Base-by-base conservation (phyloP, 2,329 filamentous ascomycete genomes). In the Aspergillus pseudotamarii region DNA sequence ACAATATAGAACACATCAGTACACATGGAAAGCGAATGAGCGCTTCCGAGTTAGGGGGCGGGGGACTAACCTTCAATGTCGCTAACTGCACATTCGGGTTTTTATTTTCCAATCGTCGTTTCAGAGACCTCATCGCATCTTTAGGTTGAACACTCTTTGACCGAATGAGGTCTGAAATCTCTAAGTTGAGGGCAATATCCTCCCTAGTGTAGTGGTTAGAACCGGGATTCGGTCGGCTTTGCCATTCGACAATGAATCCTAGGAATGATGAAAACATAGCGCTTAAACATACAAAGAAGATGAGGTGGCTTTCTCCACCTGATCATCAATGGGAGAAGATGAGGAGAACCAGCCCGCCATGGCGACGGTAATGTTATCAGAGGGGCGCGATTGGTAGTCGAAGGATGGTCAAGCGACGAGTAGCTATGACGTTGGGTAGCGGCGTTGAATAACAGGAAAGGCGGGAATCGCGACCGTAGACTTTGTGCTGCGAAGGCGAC, bases 291-390 rank as follows among this genome's bases (percentile, higher is more conserved):
- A 97, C 91, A 99, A 85, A 80, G 94, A 98, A 76, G 93, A 97
- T 69, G 91, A 90, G 19, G 95, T 99, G 58, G 95, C 95, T 79
- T 91, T 92, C 78, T 97, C 94, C 74, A 99, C 91, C 85, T 98
- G 95, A 82, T 97, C 94, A 80, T 99, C 95, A 80, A 99, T 86
- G 81, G 93, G 93, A 75, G 90, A 92, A 79, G 92, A 93, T 77
- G 93, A 94, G 71, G 91, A 92, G 78, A 96, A 98, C 94, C 94
- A 99, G 85, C 94, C 93, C 76, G 93, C 90, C 94, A 97, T 97
- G 85, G 86, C 91, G 72, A 80, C 83, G 69, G 71, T 68, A 51
- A 51, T 43, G 59, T 59, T 62, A 32, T 46, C 28, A 43, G 4
- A 34, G 4, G 51, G 41, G 50, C 45, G 57, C 58, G 51, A 64